phyloP scores from a whole-genome alignment of 148 eudicot species.

The Fagopyrum esculentum region DNA sequence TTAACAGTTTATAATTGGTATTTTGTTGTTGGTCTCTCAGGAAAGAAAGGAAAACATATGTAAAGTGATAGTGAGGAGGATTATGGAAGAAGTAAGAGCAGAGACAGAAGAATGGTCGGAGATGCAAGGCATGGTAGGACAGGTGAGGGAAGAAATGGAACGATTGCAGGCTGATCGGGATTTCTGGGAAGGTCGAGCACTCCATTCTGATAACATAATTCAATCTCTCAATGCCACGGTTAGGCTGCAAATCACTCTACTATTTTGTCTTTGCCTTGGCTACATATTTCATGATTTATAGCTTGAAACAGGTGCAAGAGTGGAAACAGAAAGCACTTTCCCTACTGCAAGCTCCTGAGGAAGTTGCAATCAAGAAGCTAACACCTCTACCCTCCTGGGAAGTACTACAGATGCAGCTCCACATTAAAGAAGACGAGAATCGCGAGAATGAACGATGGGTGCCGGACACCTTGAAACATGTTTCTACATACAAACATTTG shows the following conservation, averaged over 20 bases:
- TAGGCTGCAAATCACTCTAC: constrained; percentile 17
- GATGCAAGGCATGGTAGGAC: constrained; percentile 88
- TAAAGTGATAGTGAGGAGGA: constrained; percentile 61
- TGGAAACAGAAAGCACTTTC: constrained; percentile 61
- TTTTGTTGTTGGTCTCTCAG: constrained; percentile 16
- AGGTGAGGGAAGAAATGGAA: constrained; percentile 78
- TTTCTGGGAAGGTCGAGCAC: constrained; percentile 75
- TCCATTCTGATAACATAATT: constrained; percentile 43
- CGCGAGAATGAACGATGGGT: background rate
- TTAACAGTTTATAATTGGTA: background rate
- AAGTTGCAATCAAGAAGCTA: constrained; percentile 17
- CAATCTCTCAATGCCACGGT: constrained; percentile 42
- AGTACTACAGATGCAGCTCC: constrained; percentile 19
- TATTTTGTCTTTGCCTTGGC: background rate
- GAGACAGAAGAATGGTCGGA: constrained; percentile 97
- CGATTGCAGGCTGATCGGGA: constrained; percentile 67
- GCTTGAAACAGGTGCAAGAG: constrained; percentile 41
- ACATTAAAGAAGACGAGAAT: constrained; percentile 36
- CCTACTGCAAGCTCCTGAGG: constrained; percentile 27
- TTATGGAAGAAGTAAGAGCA: constrained; percentile 78
- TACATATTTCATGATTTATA: background rate
- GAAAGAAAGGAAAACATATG: constrained; percentile 36
- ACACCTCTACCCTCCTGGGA: background rate
- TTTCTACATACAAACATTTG: too few species aligned
- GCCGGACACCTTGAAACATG: too few species aligned